Conservation (phyloP, 441 rosid genomes). For the Brassica balearica region DNA sequence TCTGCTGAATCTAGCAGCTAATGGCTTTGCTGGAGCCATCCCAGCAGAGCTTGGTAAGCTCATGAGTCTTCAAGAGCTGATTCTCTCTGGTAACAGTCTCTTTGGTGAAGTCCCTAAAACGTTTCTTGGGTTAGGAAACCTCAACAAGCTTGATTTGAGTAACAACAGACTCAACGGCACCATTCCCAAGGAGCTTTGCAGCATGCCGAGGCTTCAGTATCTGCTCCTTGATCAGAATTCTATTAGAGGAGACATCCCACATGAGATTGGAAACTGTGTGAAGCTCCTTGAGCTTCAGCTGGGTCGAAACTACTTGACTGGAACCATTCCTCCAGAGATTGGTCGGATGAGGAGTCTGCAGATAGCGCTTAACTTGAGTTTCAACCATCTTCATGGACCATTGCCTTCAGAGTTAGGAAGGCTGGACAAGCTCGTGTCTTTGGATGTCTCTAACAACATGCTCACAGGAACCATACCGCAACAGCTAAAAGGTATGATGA, state of each 20-base stretch:
- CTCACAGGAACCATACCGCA: conserved; percentile 79
- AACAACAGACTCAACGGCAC: conserved; percentile 85
- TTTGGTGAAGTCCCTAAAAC: conserved; percentile 79
- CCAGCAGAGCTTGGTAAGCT: conserved; percentile 80
- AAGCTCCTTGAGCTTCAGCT: conserved; percentile 81
- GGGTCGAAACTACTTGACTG: conserved; percentile 85
- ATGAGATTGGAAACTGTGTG: conserved; percentile 84
- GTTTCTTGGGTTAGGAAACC: conserved; percentile 81
- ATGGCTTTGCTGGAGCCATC: conserved; percentile 77
- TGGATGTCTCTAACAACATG: conserved; percentile 89
- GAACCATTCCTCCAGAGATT: conserved; percentile 84
- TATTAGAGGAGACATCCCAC: conserved; percentile 86
- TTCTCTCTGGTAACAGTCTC: conserved; percentile 82
- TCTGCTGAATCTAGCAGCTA: conserved; percentile 80
- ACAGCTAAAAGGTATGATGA: conserved; percentile 82
- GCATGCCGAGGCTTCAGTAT: conserved; percentile 83
- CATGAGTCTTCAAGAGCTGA: conserved; percentile 82
- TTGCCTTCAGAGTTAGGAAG: conserved; percentile 86
- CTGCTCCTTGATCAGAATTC: conserved; percentile 81
- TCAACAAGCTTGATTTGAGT: conserved; percentile 91
- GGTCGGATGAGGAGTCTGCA: conserved; percentile 86
- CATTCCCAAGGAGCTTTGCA: conserved; percentile 75
- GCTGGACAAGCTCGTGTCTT: conserved; percentile 89
- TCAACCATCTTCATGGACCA: conserved; percentile 83
- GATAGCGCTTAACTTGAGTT: conserved; percentile 90